Evolutionary conservation across 164 flowering plant genomes (phyloP).

Genomic region (Piper longum): DNA sequence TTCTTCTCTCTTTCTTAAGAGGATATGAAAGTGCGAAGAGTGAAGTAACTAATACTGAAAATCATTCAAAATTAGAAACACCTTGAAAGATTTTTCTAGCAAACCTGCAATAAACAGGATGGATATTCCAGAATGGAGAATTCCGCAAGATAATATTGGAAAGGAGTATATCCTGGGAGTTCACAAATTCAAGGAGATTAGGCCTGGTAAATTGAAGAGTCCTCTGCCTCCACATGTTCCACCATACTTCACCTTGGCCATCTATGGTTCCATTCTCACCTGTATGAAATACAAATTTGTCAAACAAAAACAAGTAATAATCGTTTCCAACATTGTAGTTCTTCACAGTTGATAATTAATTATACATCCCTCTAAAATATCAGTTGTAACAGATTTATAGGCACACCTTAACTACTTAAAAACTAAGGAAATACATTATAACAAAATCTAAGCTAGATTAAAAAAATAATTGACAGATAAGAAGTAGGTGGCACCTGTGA

Average conservation of each 20-base stretch:
- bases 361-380: too few relatives aligned
- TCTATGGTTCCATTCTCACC: constrained; percentile 98
- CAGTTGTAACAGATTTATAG: too few relatives aligned
- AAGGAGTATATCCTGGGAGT: constrained; percentile 62
- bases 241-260: constrained; percentile 95
- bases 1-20: too few relatives aligned
- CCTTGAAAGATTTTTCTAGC: too few relatives aligned
- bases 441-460: too few relatives aligned
- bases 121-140: constrained; percentile 95
- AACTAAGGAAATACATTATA: too few relatives aligned
- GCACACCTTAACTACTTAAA: too few relatives aligned
- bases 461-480: not conserved
- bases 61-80: not conserved
- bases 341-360: too few relatives aligned
- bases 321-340: too few relatives aligned
- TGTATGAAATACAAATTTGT: constrained; percentile 5
- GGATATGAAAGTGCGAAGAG: not conserved
- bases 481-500: constrained; percentile 47
- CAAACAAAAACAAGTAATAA: too few relatives aligned
- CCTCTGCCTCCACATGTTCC: constrained; percentile 93
- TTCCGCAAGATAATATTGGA: constrained; percentile 71
- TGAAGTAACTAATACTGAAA: not conserved
- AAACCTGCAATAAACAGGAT: constrained; percentile 90
- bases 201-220: constrained; percentile 75
- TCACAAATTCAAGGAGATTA: constrained; percentile 65